These are phyloP conservation scores for Cordyceps pruinosa DNA, from an alignment of 2,329 filamentous ascomycete genomes.

Conservation along the genomic window DNA sequence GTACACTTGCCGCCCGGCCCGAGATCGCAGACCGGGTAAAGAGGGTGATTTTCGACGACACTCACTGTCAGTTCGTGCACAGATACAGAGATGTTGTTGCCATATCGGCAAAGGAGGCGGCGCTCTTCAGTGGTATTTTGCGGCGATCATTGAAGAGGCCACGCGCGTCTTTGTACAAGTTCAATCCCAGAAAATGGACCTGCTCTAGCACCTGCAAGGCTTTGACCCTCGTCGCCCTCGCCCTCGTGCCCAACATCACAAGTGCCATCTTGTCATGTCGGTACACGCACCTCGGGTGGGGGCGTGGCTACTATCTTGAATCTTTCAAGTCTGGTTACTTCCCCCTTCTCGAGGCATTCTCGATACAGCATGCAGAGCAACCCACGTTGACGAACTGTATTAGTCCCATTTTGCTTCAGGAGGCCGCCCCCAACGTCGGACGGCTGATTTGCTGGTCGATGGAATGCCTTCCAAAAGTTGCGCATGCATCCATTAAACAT, in stretches of 20 bases:
- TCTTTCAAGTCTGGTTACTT: background rate
- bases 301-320: background rate
- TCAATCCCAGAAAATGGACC: too few species aligned
- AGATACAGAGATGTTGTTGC: background rate
- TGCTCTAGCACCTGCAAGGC: background rate
- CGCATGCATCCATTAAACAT: background rate
- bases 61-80: background rate
- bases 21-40: background rate
- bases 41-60: background rate
- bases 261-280: background rate
- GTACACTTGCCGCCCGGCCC: background rate
- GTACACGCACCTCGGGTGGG: background rate
- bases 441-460: background rate
- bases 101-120: background rate
- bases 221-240: background rate
- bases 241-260: conserved; percentile 3
- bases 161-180: too few species aligned
- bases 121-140: background rate
- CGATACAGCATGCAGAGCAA: background rate
- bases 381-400: background rate
- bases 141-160: too few species aligned
- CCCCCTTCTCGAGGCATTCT: background rate
- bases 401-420: background rate
- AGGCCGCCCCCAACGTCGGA: background rate
- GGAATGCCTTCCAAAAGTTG: background rate